Conservation (phyloP, 2,329 filamentous ascomycete genomes). For the Lecanosticta acicola region DNA sequence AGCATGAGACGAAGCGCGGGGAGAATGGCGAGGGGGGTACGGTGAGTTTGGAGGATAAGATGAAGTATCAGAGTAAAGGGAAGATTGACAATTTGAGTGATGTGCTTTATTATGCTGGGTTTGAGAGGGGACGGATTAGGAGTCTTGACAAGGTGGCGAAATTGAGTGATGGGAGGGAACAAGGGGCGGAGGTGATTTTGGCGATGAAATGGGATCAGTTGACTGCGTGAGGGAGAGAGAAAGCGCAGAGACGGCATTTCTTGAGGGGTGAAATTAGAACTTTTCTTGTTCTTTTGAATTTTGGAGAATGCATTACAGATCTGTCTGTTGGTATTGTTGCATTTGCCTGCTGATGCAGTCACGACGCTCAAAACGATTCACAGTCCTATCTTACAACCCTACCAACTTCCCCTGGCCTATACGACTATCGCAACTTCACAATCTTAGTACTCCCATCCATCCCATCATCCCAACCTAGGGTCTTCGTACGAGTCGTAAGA, state of each 20-base stretch:
- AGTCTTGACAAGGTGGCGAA: conserved; percentile 19
- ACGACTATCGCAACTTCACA: too few species aligned
- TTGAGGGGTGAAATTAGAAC: background rate
- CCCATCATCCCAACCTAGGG: too few species aligned
- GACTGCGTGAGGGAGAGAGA: conserved; percentile 12
- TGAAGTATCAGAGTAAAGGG: conserved; percentile 23
- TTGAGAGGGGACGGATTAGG: conserved; percentile 26
- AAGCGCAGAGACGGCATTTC: background rate
- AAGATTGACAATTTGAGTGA: conserved; percentile 20
- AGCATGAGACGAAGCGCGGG: conserved; percentile 15
- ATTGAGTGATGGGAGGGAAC: conserved; percentile 16
- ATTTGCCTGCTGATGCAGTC: too few species aligned
- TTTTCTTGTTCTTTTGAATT: too few species aligned
- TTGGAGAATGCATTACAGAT: too few species aligned
- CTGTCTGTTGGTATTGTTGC: too few species aligned
- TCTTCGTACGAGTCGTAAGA: too few species aligned
- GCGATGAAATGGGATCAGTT: conserved; percentile 28
- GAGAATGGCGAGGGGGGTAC: conserved; percentile 13
- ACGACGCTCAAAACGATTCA: too few species aligned
- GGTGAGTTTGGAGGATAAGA: conserved; percentile 23
- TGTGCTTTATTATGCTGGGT: conserved; percentile 25
- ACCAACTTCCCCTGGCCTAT: too few species aligned
- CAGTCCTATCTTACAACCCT: too few species aligned
- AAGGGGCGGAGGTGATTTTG: conserved; percentile 24
- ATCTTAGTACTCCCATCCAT: too few species aligned